Percentiles rank a stretch among this genome's conserved stretches.
phyloP scores from a whole-genome alignment of 345 rosid species.

The Streptanthus diversifolius region DNA sequence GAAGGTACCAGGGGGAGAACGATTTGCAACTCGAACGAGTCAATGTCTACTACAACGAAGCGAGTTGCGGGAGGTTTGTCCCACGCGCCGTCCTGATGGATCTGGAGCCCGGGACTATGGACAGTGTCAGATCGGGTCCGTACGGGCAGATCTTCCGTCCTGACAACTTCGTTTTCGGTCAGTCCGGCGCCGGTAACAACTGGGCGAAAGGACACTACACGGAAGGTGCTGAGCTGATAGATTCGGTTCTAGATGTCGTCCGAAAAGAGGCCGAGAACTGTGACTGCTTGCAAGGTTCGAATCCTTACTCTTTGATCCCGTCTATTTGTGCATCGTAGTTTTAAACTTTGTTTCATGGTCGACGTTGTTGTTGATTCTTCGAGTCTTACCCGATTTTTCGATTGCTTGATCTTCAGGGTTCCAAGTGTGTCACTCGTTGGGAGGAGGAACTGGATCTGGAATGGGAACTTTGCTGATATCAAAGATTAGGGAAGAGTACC shows the following conservation, averaged over 20 bases:
- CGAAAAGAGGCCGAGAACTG: conserved; percentile 38
- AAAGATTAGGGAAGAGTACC: conserved; percentile 67
- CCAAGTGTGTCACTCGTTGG: conserved; percentile 69
- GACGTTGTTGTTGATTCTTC: no score
- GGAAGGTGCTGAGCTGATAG: conserved; percentile 37
- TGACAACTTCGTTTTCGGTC: conserved; percentile 37
- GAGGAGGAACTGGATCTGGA: conserved; percentile 73
- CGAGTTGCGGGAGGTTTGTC: conserved; percentile 65
- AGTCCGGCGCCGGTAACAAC: conserved; percentile 35
- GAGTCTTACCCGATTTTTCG: no score
- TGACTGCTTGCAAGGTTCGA: conserved; percentile 36
- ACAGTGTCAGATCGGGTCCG: conserved; percentile 68
- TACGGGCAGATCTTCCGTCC: conserved; percentile 50
- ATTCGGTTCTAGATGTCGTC: conserved; percentile 37
- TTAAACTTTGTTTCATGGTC: no score
- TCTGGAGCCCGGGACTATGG: conserved; percentile 84
- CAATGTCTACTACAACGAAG: conserved; percentile 76
- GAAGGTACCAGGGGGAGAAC: conserved; percentile 55
- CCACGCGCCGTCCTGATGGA: conserved; percentile 76
- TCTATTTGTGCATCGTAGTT: no score
- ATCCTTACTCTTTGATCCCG: background rate
- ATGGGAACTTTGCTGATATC: conserved; percentile 73
- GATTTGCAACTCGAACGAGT: conserved; percentile 71
- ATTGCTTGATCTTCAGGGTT: conserved; percentile 39
- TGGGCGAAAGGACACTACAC: conserved; percentile 41